These are phyloP conservation scores for Theobroma grandiflorum DNA, from an alignment of 441 rosid genomes.

Conservation along the genomic window DNA sequence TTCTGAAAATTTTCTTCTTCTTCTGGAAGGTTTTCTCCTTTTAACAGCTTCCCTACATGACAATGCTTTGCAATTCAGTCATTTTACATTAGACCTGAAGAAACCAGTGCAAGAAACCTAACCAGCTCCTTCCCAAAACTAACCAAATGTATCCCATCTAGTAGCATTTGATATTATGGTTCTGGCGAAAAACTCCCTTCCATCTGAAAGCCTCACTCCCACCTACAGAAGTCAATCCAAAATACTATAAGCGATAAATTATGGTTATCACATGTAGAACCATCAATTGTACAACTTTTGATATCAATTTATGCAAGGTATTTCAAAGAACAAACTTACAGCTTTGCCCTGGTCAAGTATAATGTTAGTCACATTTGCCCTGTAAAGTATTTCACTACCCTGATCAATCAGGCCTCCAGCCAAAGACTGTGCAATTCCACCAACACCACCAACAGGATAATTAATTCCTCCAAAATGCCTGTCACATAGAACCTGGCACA, in stretches of 20 bases:
- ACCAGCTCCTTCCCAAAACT: slow-evolving; percentile 38
- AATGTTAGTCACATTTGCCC: slow-evolving; percentile 78
- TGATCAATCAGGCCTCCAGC: slow-evolving; percentile 81
- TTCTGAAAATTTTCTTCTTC: slow-evolving; percentile 94
- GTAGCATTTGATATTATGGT: slow-evolving; percentile 97
- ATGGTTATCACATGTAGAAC: slow-evolving; percentile 1
- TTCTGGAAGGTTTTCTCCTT: slow-evolving; percentile 81
- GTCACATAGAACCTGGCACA: slow-evolving; percentile 88
- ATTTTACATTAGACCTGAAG: slow-evolving; percentile 22
- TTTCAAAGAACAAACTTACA: slow-evolving; percentile 54
- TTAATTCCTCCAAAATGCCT: slow-evolving; percentile 98
- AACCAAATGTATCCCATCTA: slow-evolving; percentile 99
- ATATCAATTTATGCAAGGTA: slow-evolving; percentile 12
- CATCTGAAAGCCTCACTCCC: slow-evolving; percentile 90
- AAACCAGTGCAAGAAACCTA: slow-evolving; percentile 14
- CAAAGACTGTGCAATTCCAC: slow-evolving; percentile 87
- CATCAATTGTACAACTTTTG: slow-evolving; percentile 18
- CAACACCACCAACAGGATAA: slow-evolving; percentile 97
- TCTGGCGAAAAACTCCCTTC: slow-evolving; percentile 76
- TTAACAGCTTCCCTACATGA: slow-evolving; percentile 79
- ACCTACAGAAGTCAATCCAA: slow-evolving; percentile 53
- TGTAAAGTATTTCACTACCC: slow-evolving; percentile 89
- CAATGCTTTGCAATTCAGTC: slow-evolving; percentile 12
- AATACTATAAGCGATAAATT: slow-evolving; percentile 24
- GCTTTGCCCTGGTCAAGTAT: slow-evolving; percentile 85